phyloP scores from a whole-genome alignment of 805 yeast species.

The Sugiyamaella americana region DNA sequence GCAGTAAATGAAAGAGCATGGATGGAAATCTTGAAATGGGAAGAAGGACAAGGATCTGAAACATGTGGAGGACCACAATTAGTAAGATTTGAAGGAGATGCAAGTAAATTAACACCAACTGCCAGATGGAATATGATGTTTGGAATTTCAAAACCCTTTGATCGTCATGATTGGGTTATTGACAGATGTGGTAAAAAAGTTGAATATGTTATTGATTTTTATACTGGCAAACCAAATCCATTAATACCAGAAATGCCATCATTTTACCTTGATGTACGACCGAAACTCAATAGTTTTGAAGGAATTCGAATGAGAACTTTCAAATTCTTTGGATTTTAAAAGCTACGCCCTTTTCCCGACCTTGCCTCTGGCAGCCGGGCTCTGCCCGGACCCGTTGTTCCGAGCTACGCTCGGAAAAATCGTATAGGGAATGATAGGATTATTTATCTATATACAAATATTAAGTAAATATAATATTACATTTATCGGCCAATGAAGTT shows the following conservation, averaged over 20 bases:
- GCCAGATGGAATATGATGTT: slow-evolving; percentile 58
- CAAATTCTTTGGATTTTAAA: slow-evolving; percentile 41
- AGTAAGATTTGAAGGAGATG: slow-evolving; percentile 84
- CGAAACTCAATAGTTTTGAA: slow-evolving; percentile 76
- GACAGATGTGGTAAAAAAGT: slow-evolving; percentile 77
- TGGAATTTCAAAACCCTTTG: slow-evolving; percentile 80
- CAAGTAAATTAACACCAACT: slow-evolving; percentile 77
- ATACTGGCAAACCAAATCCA: slow-evolving; percentile 51
- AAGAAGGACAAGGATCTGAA: slow-evolving; percentile 33
- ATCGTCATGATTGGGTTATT: slow-evolving; percentile 91
- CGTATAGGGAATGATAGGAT: background rate
- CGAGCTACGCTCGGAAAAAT: too few relatives aligned
- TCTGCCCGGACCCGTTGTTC: too few relatives aligned
- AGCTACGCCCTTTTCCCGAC: too few relatives aligned
- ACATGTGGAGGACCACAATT: slow-evolving; percentile 79
- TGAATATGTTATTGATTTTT: slow-evolving; percentile 92
- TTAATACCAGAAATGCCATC: slow-evolving; percentile 44
- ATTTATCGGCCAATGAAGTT: slow-evolving; percentile 22
- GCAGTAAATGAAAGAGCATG: slow-evolving; percentile 91
- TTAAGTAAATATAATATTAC: background rate
- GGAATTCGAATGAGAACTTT: slow-evolving; percentile 67
- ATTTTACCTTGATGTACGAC: slow-evolving; percentile 84
- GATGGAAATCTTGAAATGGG: slow-evolving; percentile 82
- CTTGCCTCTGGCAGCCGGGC: too few relatives aligned
- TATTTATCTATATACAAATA: slow-evolving; percentile 7